Percentiles rank a stretch among this genome's conserved stretches.
Evolutionary conservation across 805 yeast genomes (phyloP).

Genomic region (Saturnispora silvae): DNA sequence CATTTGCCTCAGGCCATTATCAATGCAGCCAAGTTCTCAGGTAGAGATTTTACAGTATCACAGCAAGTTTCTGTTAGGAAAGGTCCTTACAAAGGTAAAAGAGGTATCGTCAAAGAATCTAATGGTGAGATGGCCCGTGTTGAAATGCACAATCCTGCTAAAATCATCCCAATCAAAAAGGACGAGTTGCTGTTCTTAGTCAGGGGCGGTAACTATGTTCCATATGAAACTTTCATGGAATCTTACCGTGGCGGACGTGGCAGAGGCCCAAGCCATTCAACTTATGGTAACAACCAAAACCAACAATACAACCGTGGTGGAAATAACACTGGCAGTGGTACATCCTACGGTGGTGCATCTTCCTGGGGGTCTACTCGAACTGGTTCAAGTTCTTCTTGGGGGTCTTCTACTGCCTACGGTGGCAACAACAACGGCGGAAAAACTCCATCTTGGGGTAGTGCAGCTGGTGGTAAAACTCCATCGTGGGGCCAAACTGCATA

Average conservation of each 20-base stretch:
- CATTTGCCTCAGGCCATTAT: constrained; percentile 41
- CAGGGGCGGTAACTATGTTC: constrained; percentile 58
- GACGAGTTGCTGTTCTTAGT: constrained; percentile 60
- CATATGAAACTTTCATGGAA: constrained; percentile 69
- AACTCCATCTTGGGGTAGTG: constrained; percentile 40
- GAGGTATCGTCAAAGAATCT: constrained; percentile 88
- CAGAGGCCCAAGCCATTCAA: constrained; percentile 16
- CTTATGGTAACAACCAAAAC: constrained; percentile 1
- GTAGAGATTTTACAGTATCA: constrained; percentile 72
- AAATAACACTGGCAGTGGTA: neutral
- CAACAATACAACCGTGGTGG: constrained; percentile 1
- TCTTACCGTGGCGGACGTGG: constrained; percentile 31
- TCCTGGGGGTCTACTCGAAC: constrained; percentile 21
- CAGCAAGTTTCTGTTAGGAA: constrained; percentile 78
- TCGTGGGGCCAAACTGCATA: constrained; percentile 32
- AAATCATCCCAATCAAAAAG: constrained; percentile 77
- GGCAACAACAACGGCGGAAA: constrained; percentile 32
- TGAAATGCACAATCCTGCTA: constrained; percentile 87
- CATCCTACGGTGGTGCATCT: constrained; percentile 1
- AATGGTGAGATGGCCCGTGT: constrained; percentile 87
- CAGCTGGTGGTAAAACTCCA: constrained; percentile 30
- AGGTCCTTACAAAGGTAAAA: constrained; percentile 91
- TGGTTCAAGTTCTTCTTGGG: constrained; percentile 21
- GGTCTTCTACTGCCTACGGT: constrained; percentile 19
- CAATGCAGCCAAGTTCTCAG: constrained; percentile 46